Evolutionary conservation across 2,329 filamentous ascomycete genomes (phyloP).

Genomic region (Diaporthe sp.): DNA sequence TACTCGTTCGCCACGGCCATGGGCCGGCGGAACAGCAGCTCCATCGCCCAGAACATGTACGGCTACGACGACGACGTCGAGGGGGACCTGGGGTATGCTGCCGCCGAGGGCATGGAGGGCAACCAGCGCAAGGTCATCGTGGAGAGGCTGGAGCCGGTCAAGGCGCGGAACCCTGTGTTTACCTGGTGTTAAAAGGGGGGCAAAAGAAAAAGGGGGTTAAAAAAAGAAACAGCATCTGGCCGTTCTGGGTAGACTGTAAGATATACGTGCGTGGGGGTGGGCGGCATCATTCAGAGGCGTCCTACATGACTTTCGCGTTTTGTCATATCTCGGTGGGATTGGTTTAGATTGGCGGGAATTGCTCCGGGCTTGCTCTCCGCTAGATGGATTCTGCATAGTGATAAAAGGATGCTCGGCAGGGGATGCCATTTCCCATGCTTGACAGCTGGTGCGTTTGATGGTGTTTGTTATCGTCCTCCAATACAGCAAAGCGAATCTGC

Average conservation of each 20-base stretch:
- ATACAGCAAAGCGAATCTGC: not conserved
- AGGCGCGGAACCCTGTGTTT: constrained; percentile 95
- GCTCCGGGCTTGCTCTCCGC: not conserved
- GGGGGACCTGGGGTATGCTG: constrained; percentile 94
- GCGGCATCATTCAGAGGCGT: constrained; percentile 25
- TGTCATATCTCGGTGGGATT: constrained; percentile 22
- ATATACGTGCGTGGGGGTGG: constrained; percentile 10
- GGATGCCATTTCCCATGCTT: not conserved
- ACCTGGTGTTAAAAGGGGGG: constrained; percentile 84
- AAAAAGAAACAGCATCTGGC: constrained; percentile 18
- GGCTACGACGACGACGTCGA: constrained; percentile 81
- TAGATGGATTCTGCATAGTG: constrained; percentile 23
- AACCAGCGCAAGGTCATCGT: constrained; percentile 96
- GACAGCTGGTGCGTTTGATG: not conserved
- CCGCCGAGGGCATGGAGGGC: constrained; percentile 93
- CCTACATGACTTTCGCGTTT: constrained; percentile 8
- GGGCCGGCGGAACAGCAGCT: constrained; percentile 62
- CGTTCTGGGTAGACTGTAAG: constrained; percentile 29
- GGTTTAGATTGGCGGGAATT: constrained; percentile 13
- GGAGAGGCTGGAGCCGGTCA: constrained; percentile 94
- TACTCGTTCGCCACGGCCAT: constrained; percentile 68
- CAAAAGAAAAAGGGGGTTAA: not conserved
- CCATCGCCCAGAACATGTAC: constrained; percentile 68
- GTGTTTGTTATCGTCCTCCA: not conserved
- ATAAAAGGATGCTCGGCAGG: not conserved